These are phyloP conservation scores for Cercophora sp. DNA, from an alignment of 495 filamentous ascomycete genomes.

Conservation along the genomic window DNA sequence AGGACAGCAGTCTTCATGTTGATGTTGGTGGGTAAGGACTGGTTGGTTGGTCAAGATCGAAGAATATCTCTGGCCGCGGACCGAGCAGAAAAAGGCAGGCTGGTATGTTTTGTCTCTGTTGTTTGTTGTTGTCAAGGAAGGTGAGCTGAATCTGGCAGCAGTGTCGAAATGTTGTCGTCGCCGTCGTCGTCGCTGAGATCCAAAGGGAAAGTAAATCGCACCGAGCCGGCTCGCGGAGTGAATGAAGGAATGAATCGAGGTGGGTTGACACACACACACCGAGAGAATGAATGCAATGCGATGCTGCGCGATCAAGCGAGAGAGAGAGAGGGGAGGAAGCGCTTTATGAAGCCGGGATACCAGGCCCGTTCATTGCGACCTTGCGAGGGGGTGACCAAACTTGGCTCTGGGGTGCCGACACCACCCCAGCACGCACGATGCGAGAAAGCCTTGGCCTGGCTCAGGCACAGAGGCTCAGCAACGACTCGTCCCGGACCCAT, in stretches of 20 bases:
- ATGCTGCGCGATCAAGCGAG: constrained; percentile 15
- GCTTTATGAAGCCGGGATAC: constrained; percentile 16
- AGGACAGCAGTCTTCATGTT: constrained; percentile 49
- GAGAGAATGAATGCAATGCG: constrained; percentile 20
- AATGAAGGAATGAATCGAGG: constrained; percentile 28
- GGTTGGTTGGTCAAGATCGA: background rate
- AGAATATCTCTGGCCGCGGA: constrained; percentile 2
- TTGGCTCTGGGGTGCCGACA: background rate
- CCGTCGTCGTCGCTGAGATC: constrained; percentile 7
- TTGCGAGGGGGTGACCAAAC: background rate
- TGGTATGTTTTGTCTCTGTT: background rate
- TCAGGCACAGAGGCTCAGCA: constrained; percentile 4
- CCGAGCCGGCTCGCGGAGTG: constrained; percentile 40
- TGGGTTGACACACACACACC: constrained; percentile 15
- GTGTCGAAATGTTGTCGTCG: background rate
- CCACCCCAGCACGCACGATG: no score
- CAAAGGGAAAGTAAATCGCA: constrained; percentile 20
- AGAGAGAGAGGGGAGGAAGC: constrained; percentile 3
- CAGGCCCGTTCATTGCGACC: no score
- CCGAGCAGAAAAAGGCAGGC: background rate
- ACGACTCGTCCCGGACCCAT: background rate
- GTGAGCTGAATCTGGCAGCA: background rate
- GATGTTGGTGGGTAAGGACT: constrained; percentile 3
- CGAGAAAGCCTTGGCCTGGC: no score
- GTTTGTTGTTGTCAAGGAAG: background rate